phyloP scores from a whole-genome alignment of 768 basidiomycete genomes.

The Daedaleopsis sinensis region DNA sequence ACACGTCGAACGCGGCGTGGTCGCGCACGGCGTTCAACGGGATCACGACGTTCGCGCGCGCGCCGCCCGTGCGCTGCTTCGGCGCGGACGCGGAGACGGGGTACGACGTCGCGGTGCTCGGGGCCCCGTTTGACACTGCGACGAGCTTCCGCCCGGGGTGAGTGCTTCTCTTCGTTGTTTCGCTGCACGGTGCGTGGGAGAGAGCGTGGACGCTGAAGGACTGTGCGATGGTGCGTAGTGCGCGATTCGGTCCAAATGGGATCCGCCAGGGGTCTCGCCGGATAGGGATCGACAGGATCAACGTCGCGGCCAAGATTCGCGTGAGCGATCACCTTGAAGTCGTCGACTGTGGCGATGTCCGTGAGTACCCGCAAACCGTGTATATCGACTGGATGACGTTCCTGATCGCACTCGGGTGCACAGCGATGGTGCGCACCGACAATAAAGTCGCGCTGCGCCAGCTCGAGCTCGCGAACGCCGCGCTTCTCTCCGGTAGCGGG shows the following conservation, averaged over 20 bases:
- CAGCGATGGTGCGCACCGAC: constrained; percentile 31
- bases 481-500: constrained; percentile 22
- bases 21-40: constrained; percentile 29
- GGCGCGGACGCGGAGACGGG: constrained; percentile 26
- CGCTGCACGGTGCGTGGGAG: no score
- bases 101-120: constrained; percentile 35
- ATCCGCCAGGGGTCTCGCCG: constrained; percentile 37
- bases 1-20: constrained; percentile 21
- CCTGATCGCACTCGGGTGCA: not conserved
- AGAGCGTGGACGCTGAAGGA: not conserved
- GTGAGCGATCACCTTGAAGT: constrained; percentile 31
- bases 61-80: constrained; percentile 32
- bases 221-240: constrained; percentile 8
- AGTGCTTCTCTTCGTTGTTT: not conserved
- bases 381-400: not conserved
- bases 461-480: constrained; percentile 34
- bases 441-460: constrained; percentile 37
- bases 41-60: constrained; percentile 31
- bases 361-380: constrained; percentile 17
- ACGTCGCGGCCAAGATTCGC: constrained; percentile 33
- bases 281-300: constrained; percentile 32
- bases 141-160: constrained; percentile 37
- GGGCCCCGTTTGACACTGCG: constrained; percentile 37
- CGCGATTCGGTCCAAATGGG: constrained; percentile 37
- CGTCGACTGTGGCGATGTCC: constrained; percentile 37